Base-by-base conservation (phyloP, 306 rosid genomes). In the Quercus ilex region DNA sequence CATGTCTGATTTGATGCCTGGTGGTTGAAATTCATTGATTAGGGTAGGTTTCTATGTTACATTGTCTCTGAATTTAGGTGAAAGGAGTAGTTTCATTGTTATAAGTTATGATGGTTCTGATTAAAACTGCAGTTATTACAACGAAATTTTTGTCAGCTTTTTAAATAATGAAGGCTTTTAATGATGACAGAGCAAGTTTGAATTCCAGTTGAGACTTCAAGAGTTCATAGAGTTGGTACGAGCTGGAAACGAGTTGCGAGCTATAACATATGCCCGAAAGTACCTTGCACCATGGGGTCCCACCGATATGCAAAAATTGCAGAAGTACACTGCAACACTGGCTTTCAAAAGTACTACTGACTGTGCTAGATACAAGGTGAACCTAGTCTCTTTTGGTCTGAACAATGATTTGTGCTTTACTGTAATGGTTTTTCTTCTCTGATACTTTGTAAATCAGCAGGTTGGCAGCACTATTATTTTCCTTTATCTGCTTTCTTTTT, bases 221-320 rank as follows among this genome's bases (percentile, higher is more conserved):
- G 99, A 95, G 82, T 90, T 95, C 80, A 88, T 95, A 85, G 99
- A 93, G 87, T 85, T 95, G 82, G 99, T 95, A 60, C 92, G 97
- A 81, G 94, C 93, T 80, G 98, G 91, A 86, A 91, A 91, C 84
- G 87, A 86, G 81, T 71, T 90, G 80, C 89, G 84, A 82, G 99
- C 99, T 80, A 88, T 95, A 71, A 72, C 91, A 15, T 91, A 91
- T 90, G 97, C 99, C 80, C 88, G 87, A 63, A 95, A 91, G 78
- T 85, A 92, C 76, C 97, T 95, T 71, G 91, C 98, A 14, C 92
- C 92, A 43, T 95, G 98, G 99, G 99, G 93, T 81, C 83, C 89
- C 53, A 83, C 89, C 69, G 86, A 95, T 84, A 78, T 91, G 97
- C 90, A 95, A 87, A 98, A 95, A 90, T 79, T 95, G 92, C 94